Evolutionary conservation across 345 rosid genomes (phyloP).

Genomic region (Carallia brachiata): DNA sequence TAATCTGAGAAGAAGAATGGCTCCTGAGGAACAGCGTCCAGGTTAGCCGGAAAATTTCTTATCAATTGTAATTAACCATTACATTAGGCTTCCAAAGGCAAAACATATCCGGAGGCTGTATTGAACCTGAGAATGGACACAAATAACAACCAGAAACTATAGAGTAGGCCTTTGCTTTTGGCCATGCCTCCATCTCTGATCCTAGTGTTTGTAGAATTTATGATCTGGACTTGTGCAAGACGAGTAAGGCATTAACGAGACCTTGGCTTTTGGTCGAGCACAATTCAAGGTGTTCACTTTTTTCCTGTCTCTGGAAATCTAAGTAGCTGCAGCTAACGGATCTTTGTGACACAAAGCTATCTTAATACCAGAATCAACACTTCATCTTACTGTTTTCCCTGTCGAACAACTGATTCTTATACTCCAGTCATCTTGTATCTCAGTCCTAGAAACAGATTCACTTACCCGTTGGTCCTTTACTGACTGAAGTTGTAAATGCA

Average conservation of each 20-base stretch:
- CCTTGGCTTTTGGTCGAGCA: conserved; percentile 50
- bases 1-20: not conserved
- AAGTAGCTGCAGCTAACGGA: conserved; percentile 29
- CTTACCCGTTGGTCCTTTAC: conserved; percentile 41
- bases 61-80: too few species aligned
- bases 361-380: not conserved
- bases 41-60: too few species aligned
- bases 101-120: not conserved
- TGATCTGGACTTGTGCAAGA: conserved; percentile 54
- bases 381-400: not conserved
- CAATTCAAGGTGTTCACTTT: conserved; percentile 29
- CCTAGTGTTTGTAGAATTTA: conserved; percentile 31
- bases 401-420: not conserved
- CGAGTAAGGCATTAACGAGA: conserved; percentile 62
- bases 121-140: not conserved
- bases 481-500: conserved; percentile 31
- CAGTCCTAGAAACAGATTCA: not conserved
- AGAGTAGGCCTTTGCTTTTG: not conserved
- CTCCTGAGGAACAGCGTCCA: too few species aligned
- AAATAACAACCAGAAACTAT: not conserved
- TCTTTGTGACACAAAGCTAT: conserved; percentile 36
- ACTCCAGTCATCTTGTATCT: not conserved
- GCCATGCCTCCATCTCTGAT: conserved; percentile 21
- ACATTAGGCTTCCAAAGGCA: not conserved
- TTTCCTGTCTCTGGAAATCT: conserved; percentile 29